These are phyloP conservation scores for Daedaleopsis nitida DNA, from an alignment of 768 basidiomycete genomes.

Conservation along the genomic window DNA sequence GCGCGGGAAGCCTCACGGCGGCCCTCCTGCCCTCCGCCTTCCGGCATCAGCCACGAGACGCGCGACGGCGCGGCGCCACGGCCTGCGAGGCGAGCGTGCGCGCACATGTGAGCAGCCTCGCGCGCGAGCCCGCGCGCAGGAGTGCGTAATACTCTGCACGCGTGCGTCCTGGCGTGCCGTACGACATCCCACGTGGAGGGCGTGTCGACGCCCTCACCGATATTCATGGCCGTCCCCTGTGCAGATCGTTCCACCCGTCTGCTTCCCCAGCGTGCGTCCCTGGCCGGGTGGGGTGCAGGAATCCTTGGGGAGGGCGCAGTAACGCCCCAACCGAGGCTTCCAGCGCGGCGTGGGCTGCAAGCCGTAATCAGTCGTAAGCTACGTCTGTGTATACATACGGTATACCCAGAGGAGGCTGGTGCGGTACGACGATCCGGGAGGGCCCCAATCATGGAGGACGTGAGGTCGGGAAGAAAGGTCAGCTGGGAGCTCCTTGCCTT, in stretches of 20 bases:
- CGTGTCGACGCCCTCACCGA: too few species aligned
- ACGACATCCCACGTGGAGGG: constrained; percentile 1
- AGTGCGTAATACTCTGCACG: not conserved
- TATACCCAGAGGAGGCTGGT: constrained; percentile 1
- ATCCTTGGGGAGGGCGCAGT: not conserved
- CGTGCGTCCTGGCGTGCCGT: not conserved
- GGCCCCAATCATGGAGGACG: constrained; percentile 11
- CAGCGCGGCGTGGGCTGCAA: too few species aligned
- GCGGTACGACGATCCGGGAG: constrained; percentile 12
- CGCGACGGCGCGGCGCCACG: constrained; percentile 1
- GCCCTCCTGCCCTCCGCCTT: not conserved
- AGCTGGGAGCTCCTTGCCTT: constrained; percentile 10
- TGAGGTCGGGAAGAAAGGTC: constrained; percentile 17
- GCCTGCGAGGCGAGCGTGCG: too few species aligned
- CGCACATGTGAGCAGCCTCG: constrained; percentile 11
- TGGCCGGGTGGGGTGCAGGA: not conserved
- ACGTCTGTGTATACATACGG: not conserved
- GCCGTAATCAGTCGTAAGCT: not conserved
- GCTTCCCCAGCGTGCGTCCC: not conserved
- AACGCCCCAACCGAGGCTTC: not conserved
- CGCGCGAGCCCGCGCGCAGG: not conserved
- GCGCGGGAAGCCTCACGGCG: constrained; percentile 9
- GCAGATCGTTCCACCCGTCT: not conserved
- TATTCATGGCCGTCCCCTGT: not conserved
- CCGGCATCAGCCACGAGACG: constrained; percentile 20